Evolutionary conservation across 2,329 filamentous ascomycete genomes (phyloP).

Genomic region (Aureobasidium sp.): DNA sequence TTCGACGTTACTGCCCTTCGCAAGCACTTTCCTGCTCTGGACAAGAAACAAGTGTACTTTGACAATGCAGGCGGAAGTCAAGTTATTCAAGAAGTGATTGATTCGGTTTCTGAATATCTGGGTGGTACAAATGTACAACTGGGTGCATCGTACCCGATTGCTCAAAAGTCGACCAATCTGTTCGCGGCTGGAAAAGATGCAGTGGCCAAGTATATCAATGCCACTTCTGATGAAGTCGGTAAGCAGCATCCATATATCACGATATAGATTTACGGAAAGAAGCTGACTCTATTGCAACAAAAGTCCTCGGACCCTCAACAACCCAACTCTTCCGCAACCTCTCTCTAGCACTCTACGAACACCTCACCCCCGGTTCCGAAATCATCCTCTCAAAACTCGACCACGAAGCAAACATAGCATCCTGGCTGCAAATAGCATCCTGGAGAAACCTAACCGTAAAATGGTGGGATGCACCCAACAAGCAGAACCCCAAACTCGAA

Average conservation of each 20-base stretch:
- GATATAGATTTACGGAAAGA: no score
- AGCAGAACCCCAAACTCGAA: slow-evolving; percentile 50
- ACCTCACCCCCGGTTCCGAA: slow-evolving; percentile 45
- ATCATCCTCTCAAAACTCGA: slow-evolving; percentile 64
- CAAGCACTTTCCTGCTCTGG: slow-evolving; percentile 58
- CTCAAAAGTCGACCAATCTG: slow-evolving; percentile 49
- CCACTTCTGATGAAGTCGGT: slow-evolving; percentile 51
- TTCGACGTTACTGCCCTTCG: slow-evolving; percentile 51
- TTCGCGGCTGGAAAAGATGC: slow-evolving; percentile 54
- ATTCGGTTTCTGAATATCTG: slow-evolving; percentile 47
- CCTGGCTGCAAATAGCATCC: slow-evolving; percentile 62
- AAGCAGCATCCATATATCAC: no score
- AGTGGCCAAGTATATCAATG: slow-evolving; percentile 63
- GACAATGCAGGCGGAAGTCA: slow-evolving; percentile 76
- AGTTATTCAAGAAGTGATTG: slow-evolving; percentile 55
- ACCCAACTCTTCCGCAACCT: slow-evolving; percentile 71
- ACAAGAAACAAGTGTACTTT: slow-evolving; percentile 59
- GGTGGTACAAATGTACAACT: slow-evolving; percentile 64
- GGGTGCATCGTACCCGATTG: slow-evolving; percentile 58
- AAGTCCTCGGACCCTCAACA: slow-evolving; percentile 63
- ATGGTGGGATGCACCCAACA: slow-evolving; percentile 50
- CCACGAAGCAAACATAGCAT: slow-evolving; percentile 68
- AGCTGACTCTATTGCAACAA: background rate
- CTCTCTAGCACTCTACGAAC: slow-evolving; percentile 45
- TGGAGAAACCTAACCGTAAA: slow-evolving; percentile 53